Base-by-base conservation (phyloP, 2,329 filamentous ascomycete genomes). In the Metarhizium robertsii region DNA sequence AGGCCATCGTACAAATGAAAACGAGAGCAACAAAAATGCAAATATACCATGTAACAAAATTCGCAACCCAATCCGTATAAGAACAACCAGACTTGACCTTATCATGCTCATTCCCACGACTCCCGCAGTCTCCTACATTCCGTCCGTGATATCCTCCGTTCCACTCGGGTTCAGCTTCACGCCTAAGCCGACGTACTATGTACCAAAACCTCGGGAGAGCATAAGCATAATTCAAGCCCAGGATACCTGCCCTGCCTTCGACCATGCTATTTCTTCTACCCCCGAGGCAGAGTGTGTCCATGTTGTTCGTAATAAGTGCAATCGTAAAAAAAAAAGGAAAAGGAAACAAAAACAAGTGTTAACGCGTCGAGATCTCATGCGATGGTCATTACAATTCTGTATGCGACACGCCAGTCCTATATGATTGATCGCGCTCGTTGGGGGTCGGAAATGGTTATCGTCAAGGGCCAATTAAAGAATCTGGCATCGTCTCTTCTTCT, bases 401-500 rank as follows among this genome's bases (percentile, higher is more conserved):
- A 72, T 52, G 45, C 52, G 50, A 43, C 34, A 43, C 14, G 50
- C 14, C 42, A 48, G 47, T 29, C 40, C 6, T 53, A 16, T 25
- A 47, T n/a, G 34, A 34, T 2, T 30, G 30, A 16, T 38, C 49
- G 32, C 16, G 54, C 20, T 51, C n/a, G 51, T 38, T 32, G 42
- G 43, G 30, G 32, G 32, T 29, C 32, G n/a, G 47, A 53, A 53
- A 53, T 13, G 36, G 32, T 52, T 1, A 16, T 36, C 13, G 36
- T 51, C 30, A 29, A 30, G 46, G 42, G 14, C 32, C 54, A 40
- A 69, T 82, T 78, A 95, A 68, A 95, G 78, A 71, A 92, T 83
- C 70, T 81, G 83, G 78, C 90, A 95, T 72, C 81, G 88, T 76
- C 86, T 85, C 81, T 88, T 91, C 84, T 90, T 94, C 77, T 86